Conservation (phyloP, 1,284 basidiomycete species). For the Clitocybe nebularis region DNA sequence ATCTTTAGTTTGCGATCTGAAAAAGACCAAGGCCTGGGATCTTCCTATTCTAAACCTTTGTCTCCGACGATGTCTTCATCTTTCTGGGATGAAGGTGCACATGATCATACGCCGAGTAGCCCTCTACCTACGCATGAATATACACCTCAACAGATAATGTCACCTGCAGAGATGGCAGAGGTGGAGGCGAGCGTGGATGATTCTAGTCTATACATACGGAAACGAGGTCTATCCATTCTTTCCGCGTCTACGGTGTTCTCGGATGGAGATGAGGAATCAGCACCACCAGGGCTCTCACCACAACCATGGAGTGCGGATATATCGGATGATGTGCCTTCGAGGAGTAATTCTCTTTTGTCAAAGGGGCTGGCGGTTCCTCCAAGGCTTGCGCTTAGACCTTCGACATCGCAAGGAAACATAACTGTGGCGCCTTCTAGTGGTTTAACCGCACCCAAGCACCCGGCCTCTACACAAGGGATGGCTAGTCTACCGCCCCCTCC, state of each 20-base stretch:
- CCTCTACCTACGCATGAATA: conserved; percentile 40
- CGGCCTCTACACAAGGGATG: conserved; percentile 21
- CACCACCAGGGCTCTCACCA: conserved; percentile 11
- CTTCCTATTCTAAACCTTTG: conserved; percentile 23
- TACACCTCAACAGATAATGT: conserved; percentile 57
- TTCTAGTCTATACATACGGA: conserved; percentile 21
- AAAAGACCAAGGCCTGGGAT: conserved; percentile 24
- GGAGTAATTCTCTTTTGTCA: conserved; percentile 19
- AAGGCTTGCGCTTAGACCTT: conserved; percentile 19
- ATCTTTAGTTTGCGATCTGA: conserved; percentile 49
- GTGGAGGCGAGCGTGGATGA: conserved; percentile 47
- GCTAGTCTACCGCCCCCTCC: conserved; percentile 45
- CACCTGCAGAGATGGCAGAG: conserved; percentile 58
- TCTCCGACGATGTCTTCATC: conserved; percentile 30
- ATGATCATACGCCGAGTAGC: conserved; percentile 28
- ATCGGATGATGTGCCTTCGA: conserved; percentile 12
- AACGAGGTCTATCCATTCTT: conserved; percentile 31
- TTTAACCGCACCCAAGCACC: conserved; percentile 12
- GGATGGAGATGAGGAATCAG: conserved; percentile 19
- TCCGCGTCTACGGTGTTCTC: conserved; percentile 32
- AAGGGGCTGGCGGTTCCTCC: conserved; percentile 15
- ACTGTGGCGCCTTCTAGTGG: conserved; percentile 14
- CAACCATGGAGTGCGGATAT: conserved; percentile 12
- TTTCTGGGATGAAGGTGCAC: conserved; percentile 44
- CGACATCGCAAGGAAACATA: conserved; percentile 22